Evolutionary conservation across 2,329 filamentous ascomycete species (phyloP).

Genomic region (Mariannaea sp.): DNA sequence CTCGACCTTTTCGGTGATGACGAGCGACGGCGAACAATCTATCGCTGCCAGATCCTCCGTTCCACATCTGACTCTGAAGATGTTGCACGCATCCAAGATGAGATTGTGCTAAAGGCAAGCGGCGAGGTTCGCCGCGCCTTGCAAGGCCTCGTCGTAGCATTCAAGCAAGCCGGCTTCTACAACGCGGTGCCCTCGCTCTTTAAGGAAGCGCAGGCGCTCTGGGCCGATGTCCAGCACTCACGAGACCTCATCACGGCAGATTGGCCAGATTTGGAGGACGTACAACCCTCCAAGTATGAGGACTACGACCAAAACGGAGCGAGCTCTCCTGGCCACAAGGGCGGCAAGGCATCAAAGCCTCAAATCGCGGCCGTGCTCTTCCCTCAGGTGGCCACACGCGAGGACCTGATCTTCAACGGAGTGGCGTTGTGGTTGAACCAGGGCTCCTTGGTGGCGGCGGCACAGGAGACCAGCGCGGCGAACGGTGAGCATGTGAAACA

Average conservation of each 20-base stretch:
- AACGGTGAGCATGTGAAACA: conserved; percentile 26
- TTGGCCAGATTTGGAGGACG: conserved; percentile 28
- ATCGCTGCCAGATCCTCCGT: conserved; percentile 38
- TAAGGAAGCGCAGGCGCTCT: conserved; percentile 32
- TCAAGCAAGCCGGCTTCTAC: conserved; percentile 34
- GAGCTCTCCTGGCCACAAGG: not conserved
- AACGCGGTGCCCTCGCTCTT: conserved; percentile 33
- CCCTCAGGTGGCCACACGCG: conserved; percentile 33
- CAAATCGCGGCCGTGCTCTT: conserved; percentile 29
- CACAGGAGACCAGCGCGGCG: conserved; percentile 19
- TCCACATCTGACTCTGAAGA: conserved; percentile 29
- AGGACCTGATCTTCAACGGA: conserved; percentile 33
- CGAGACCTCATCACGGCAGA: conserved; percentile 35
- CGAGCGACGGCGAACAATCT: conserved; percentile 32
- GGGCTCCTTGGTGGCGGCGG: conserved; percentile 22
- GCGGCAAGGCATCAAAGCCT: conserved; percentile 14
- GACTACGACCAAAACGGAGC: conserved; percentile 25
- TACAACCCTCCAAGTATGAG: conserved; percentile 25
- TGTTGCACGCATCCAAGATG: conserved; percentile 26
- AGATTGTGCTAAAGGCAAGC: conserved; percentile 35
- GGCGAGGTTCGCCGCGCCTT: conserved; percentile 30
- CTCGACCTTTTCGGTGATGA: conserved; percentile 35
- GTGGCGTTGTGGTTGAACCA: conserved; percentile 35
- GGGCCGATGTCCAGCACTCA: conserved; percentile 34
- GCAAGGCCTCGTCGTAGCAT: conserved; percentile 29